Evolutionary conservation across 2,329 filamentous ascomycete species (phyloP).

Genomic region (Claviceps quebecensis): DNA sequence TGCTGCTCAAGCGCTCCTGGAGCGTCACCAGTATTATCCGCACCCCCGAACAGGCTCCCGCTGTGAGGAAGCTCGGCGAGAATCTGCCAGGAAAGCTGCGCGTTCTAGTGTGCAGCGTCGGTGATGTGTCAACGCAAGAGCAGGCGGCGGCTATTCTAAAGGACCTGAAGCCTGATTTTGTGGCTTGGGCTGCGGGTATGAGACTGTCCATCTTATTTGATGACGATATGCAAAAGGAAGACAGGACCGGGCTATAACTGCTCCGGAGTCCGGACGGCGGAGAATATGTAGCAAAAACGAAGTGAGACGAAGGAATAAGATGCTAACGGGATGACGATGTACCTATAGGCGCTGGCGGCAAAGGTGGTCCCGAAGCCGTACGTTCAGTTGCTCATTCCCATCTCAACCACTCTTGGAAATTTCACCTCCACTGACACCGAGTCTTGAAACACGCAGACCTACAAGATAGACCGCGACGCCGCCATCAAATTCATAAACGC

Average conservation of each 20-base stretch:
- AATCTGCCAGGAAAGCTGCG: constrained; percentile 49
- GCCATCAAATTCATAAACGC: constrained; percentile 49
- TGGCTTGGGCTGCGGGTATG: constrained; percentile 54
- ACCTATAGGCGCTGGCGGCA: constrained; percentile 40
- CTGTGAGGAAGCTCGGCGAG: constrained; percentile 47
- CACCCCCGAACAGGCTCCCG: constrained; percentile 48
- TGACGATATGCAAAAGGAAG: background rate
- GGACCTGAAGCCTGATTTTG: constrained; percentile 47
- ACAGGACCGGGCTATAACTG: too few relatives aligned
- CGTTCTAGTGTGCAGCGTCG: constrained; percentile 56
- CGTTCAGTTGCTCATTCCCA: background rate
- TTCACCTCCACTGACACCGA: background rate
- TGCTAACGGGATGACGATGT: background rate
- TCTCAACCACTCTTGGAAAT: background rate
- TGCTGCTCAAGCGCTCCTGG: constrained; percentile 62
- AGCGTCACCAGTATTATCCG: constrained; percentile 68
- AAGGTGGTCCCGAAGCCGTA: constrained; percentile 38
- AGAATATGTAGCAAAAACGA: too few relatives aligned
- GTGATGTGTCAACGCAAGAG: constrained; percentile 50
- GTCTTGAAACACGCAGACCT: constrained; percentile 25
- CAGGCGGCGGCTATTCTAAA: constrained; percentile 50
- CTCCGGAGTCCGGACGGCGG: too few relatives aligned
- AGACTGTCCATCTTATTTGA: background rate
- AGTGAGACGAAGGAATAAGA: background rate
- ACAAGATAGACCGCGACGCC: constrained; percentile 48